phyloP scores from a whole-genome alignment of 129 eudicot genomes.

The Calendula officinalis region DNA sequence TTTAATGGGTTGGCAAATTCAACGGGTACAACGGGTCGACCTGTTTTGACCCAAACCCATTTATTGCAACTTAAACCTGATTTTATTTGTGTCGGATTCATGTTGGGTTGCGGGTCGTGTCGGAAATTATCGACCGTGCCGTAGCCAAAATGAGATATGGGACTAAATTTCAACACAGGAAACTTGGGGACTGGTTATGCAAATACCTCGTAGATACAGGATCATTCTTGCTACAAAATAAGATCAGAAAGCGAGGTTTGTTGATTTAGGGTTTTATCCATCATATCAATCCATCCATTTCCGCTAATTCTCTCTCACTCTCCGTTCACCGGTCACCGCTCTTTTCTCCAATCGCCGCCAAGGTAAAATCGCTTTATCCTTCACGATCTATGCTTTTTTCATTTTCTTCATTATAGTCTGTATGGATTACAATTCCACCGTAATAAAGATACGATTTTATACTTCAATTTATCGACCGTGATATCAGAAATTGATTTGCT shows the following conservation, averaged over 20 bases:
- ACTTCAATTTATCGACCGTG: background rate
- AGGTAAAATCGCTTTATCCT: constrained; percentile 17
- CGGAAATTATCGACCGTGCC: too few relatives aligned
- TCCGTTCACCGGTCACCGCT: constrained; percentile 25
- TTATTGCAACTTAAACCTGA: too few relatives aligned
- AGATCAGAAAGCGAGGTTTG: background rate
- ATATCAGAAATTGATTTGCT: background rate
- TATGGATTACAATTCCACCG: background rate
- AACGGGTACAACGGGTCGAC: too few relatives aligned
- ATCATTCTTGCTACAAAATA: constrained; percentile 7
- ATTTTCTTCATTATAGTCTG: background rate
- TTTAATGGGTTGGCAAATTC: too few relatives aligned
- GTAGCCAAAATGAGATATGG: too few relatives aligned
- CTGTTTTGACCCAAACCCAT: too few relatives aligned
- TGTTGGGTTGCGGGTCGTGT: too few relatives aligned
- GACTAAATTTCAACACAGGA: background rate
- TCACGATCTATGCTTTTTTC: background rate
- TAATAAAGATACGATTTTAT: background rate
- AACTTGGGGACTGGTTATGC: constrained; percentile 5
- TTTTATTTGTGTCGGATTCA: too few relatives aligned
- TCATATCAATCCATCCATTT: background rate
- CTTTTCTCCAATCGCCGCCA: constrained; percentile 15
- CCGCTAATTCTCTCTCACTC: constrained; percentile 2
- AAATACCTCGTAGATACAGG: background rate
- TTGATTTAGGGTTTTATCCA: constrained; percentile 30